Evolutionary conservation across 768 basidiomycete genomes (phyloP), one percentile per base, ranked within the genome.

Genomic region (Pleurotus djamor): DNA sequence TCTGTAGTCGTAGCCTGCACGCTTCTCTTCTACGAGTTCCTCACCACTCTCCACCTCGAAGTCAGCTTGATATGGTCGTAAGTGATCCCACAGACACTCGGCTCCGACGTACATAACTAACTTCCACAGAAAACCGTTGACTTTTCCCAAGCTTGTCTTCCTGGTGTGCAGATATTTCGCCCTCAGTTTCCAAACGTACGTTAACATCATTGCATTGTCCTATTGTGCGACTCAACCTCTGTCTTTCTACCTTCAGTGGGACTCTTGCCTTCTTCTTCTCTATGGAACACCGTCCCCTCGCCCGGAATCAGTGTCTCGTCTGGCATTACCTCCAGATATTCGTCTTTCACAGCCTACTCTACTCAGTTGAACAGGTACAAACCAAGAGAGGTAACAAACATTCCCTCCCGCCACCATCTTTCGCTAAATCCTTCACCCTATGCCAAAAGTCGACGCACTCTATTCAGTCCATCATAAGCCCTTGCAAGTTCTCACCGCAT

Each of bases 11-110:
- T 28, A 7, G 54, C 54, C 7, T 6, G 41, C 38, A 56, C 54
- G 13, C 38, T 56, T 37, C 54, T 56, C n/a, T 16, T 44, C 13
- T 56, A 56, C 54, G 54, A 56, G 28, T 56, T 43, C 32, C 41
- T 56, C 13, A 56, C 54, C 54, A 56, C 54, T 56, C 54, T 56
- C 21, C 44, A 41, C 54, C 36, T 44, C 37, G 54, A 56, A 28
- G 54, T 56, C 2, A 14, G 36, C 16, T n/a, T 56, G 54, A 56
- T 56, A 0, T 56, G 54, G 54, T 43, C 38, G 54, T 56, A 38
- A 56, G 54, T 12, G n/a, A 28, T 13, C 21, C 21, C 10, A 17
- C 17, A 10, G 36, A 21, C 12, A 6, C 12, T 43, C 13, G 12
- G 38, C 16, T 44, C 10, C 16, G 28, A 8, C 16, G 10, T 43